phyloP scores from a whole-genome alignment of 139 green algal genomes.

The Chlorella sp. region DNA sequence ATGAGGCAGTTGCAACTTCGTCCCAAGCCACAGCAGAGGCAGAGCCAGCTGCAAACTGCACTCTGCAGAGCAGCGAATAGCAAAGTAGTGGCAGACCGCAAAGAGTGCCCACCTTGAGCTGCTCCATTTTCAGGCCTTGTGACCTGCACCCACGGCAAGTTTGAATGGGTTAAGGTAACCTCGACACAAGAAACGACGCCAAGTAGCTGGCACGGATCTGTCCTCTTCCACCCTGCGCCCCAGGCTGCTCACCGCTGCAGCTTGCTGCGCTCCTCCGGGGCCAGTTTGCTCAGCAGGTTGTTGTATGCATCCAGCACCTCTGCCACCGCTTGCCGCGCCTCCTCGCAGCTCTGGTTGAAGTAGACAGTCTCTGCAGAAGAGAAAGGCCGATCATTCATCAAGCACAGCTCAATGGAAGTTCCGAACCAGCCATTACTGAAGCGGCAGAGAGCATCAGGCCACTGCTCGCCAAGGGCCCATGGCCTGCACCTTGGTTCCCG shows the following conservation, averaged over 20 bases:
- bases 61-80: not conserved
- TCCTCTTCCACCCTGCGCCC: no score
- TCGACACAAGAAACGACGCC: no score
- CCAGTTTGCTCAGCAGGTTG: conserved; percentile 24
- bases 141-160: no score
- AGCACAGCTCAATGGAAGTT: no score
- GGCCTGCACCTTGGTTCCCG: no score
- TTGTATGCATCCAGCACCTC: conserved; percentile 40
- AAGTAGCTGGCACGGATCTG: no score
- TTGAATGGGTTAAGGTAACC: no score
- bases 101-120: conserved; percentile 50
- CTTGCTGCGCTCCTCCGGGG: conserved; percentile 51
- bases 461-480: no score
- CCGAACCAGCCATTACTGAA: no score
- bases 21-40: not conserved
- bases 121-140: conserved; percentile 77
- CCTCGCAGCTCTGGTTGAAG: conserved; percentile 57
- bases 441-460: no score
- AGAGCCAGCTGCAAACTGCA: not conserved
- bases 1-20: not conserved
- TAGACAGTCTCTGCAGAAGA: conserved; percentile 41
- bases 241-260: conserved; percentile 56
- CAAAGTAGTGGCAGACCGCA: not conserved
- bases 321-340: conserved; percentile 43
- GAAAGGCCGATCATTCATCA: no score